Evolutionary conservation across 2,329 filamentous ascomycete genomes (phyloP), one percentile per base, ranked within the genome.

Genomic region (Nothophaeocryptopus gaeumannii): DNA sequence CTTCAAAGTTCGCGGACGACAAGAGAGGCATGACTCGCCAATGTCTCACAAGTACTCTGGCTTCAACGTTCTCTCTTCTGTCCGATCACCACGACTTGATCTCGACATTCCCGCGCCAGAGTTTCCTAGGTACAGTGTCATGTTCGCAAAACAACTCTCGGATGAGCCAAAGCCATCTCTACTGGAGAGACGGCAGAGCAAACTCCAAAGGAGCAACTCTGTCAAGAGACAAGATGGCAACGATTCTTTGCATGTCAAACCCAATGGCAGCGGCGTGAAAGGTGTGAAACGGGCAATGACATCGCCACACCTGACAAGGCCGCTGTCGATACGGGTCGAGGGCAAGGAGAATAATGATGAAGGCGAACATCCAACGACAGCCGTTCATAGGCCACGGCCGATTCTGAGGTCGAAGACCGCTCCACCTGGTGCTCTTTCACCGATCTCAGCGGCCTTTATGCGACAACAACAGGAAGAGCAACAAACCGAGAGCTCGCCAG

Each of bases 81-180:
- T 26, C 20, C 51, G 45, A 12, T 67, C 58, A 14, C 70, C 67
- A 2, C 61, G 71, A 34, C 73, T 96, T 14, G 78, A 90, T 60
- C 79, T 96, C 12, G 82, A 91, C 45, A 93, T 96, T 50, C 91
- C 92, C 1, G 80, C 81, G 42, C 78, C 88, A 47, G 82, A 86
- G 55, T 53, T 97, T 78, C 92, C 96, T 66, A 78, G 92, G 41
- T 97, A 96, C 61, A 96, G 90, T 60, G 81, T 96, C 58, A 96
- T 96, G 91, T 96, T 97, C 64, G 83, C 85, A 47, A 81, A 80
- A 33, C 76, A 96, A 5, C 73, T 96, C 20, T 51, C 51, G 9
- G 34, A 43, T 15, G 79, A 81, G 53, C 66, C 53, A 5, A 62
- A 56, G 39, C 56, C 56, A 30, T 63, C 65, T 3, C 39, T 69